A percentile compares a stretch with the other conserved stretches of the same genome.
Conservation (phyloP, 495 filamentous ascomycete species). For the Lophium mytilinum region DNA sequence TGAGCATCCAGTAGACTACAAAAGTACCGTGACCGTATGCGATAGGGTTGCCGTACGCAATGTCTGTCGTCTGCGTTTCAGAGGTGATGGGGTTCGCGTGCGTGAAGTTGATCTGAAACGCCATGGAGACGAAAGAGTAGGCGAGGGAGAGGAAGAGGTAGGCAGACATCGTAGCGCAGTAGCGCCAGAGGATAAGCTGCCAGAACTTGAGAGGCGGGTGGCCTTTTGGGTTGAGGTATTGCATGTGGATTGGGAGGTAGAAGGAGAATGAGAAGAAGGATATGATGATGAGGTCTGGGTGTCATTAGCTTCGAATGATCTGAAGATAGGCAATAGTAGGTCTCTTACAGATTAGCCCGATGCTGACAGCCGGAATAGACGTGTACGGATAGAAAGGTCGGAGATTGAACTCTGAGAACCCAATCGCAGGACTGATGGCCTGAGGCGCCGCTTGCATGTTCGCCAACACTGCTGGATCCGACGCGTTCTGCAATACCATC, state of each 20-base stretch:
- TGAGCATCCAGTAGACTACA: slow-evolving; percentile 65
- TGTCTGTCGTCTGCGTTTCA: slow-evolving; percentile 37
- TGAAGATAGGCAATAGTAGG: not conserved
- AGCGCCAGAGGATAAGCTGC: slow-evolving; percentile 54
- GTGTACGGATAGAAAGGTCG: slow-evolving; percentile 52
- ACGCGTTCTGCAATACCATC: slow-evolving; percentile 34
- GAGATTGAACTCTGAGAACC: slow-evolving; percentile 51
- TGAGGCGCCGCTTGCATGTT: slow-evolving; percentile 47
- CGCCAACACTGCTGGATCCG: slow-evolving; percentile 31
- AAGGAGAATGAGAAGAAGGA: slow-evolving; percentile 65
- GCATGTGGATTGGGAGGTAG: slow-evolving; percentile 56
- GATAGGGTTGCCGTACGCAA: slow-evolving; percentile 33
- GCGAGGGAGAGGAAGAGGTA: slow-evolving; percentile 60
- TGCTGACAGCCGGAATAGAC: slow-evolving; percentile 49
- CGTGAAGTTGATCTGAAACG: slow-evolving; percentile 56
- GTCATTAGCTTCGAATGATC: not conserved
- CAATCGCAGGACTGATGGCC: slow-evolving; percentile 54
- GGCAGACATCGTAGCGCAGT: slow-evolving; percentile 46
- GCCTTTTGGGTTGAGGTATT: slow-evolving; percentile 41
- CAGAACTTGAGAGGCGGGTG: slow-evolving; percentile 51
- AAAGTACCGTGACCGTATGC: slow-evolving; percentile 55
- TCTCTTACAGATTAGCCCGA: slow-evolving; percentile 51
- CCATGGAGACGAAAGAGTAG: slow-evolving; percentile 39
- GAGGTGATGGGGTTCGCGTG: slow-evolving; percentile 17
- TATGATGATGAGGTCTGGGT: slow-evolving; percentile 55